Evolutionary conservation across 768 basidiomycete species (phyloP).

Genomic region (Auriscalpium microsporum): DNA sequence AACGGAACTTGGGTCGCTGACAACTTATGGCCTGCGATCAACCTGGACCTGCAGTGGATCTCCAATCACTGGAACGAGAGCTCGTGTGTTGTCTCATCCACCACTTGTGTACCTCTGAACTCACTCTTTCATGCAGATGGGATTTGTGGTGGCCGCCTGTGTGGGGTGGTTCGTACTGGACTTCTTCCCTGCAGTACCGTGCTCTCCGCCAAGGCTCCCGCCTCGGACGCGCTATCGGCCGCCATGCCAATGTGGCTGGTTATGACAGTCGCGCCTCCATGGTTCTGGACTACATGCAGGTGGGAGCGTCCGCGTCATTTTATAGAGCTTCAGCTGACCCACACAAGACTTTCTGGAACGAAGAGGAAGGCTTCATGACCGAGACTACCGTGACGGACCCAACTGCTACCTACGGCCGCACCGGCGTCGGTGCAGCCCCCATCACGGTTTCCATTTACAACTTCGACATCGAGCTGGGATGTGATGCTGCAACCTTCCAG

Average conservation of each 20-base stretch:
- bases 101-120: neutral
- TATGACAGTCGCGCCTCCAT: neutral
- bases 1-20: slow-evolving; percentile 8
- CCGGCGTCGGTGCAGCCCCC: slow-evolving; percentile 22
- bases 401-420: slow-evolving; percentile 17
- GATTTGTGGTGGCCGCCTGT: slow-evolving; percentile 8
- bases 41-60: slow-evolving; percentile 5
- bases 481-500: slow-evolving; percentile 24
- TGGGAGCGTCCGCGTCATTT: neutral
- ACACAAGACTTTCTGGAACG: slow-evolving; percentile 20
- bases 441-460: slow-evolving; percentile 24
- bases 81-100: neutral
- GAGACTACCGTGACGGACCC: slow-evolving; percentile 14
- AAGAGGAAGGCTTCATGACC: slow-evolving; percentile 1
- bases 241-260: neutral
- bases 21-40: slow-evolving; percentile 6
- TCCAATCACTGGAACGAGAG: slow-evolving; percentile 1
- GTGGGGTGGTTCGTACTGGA: slow-evolving; percentile 10
- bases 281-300: slow-evolving; percentile 6
- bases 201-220: slow-evolving; percentile 2
- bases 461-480: slow-evolving; percentile 20
- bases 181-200: slow-evolving; percentile 7
- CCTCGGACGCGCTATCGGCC: neutral
- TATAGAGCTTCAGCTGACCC: neutral
- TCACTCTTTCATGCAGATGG: neutral